Evolutionary conservation across 2,329 filamentous ascomycete species (phyloP).

Genomic region (Aspergillus unguis): DNA sequence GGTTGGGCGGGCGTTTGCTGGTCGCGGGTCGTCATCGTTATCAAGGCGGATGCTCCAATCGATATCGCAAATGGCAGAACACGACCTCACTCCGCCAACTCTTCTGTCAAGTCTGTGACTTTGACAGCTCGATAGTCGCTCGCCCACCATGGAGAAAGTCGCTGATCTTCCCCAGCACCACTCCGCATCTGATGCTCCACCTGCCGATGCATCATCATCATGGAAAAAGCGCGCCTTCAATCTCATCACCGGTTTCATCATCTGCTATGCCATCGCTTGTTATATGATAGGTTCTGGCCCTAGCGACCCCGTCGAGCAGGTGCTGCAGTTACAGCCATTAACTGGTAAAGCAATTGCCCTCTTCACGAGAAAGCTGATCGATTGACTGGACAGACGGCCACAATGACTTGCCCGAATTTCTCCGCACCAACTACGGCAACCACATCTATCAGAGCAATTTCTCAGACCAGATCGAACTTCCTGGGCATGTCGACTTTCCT

Average conservation of each 20-base stretch:
- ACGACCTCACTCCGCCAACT: too few species aligned
- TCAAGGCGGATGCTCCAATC: too few species aligned
- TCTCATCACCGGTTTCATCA: constrained; percentile 3
- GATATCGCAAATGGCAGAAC: too few species aligned
- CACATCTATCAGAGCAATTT: constrained; percentile 74
- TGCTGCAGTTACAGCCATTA: constrained; percentile 9
- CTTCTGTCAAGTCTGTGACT: too few species aligned
- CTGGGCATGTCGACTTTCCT: constrained; percentile 74
- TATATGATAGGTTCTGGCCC: not conserved
- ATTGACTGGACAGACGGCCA: constrained; percentile 70
- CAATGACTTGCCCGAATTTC: constrained; percentile 75
- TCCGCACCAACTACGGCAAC: constrained; percentile 67
- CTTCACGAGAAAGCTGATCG: not conserved
- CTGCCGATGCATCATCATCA: not conserved
- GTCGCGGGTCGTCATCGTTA: too few species aligned
- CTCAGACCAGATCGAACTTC: constrained; percentile 45
- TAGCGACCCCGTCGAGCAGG: constrained; percentile 6
- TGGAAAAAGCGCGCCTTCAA: constrained; percentile 7
- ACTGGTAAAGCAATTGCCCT: constrained; percentile 4
- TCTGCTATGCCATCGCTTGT: constrained; percentile 1
- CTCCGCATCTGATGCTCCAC: not conserved
- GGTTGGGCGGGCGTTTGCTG: too few species aligned
- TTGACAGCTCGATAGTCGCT: too few species aligned
- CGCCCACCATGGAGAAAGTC: constrained; percentile 4
- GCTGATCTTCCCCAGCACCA: not conserved